Conservation (phyloP, 108 stramenopile genomes). For the Pseudonitzschia multistriata region DNA sequence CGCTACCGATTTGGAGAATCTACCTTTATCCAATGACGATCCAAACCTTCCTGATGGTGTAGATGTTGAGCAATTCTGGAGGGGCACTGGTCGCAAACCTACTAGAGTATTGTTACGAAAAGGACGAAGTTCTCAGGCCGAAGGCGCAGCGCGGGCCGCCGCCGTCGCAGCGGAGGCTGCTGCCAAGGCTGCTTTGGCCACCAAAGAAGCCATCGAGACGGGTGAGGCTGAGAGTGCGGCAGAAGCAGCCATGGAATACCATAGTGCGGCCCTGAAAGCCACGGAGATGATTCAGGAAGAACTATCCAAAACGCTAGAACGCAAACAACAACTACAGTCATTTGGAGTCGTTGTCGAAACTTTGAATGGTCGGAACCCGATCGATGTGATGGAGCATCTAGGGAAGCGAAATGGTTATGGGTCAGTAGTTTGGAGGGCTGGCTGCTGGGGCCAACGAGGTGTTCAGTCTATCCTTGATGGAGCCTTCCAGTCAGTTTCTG, state of each 20-base stretch:
- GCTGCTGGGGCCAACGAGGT: conserved; percentile 77
- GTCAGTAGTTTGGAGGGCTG: conserved; percentile 86
- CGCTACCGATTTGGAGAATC: conserved; percentile 77
- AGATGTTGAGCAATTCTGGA: conserved; percentile 80
- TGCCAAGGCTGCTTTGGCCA: conserved; percentile 49
- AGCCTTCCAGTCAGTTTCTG: conserved; percentile 87
- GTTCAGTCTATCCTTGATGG: conserved; percentile 72
- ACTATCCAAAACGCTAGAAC: conserved; percentile 56
- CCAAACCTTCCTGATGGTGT: conserved; percentile 61
- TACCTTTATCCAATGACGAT: conserved; percentile 70
- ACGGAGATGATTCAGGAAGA: conserved; percentile 69
- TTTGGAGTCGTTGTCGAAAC: conserved; percentile 73
- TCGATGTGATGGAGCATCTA: conserved; percentile 85
- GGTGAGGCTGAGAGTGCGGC: conserved; percentile 81
- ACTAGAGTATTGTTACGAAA: conserved; percentile 72
- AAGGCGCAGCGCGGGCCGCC: conserved; percentile 72
- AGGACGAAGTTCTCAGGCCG: conserved; percentile 71
- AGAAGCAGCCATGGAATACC: conserved; percentile 69
- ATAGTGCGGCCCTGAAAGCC: conserved; percentile 62
- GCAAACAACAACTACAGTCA: conserved; percentile 52
- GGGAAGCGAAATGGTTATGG: conserved; percentile 70
- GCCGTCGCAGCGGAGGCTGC: conserved; percentile 49
- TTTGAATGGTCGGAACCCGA: conserved; percentile 66
- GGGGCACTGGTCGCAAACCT: conserved; percentile 60
- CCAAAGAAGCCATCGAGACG: conserved; percentile 69